phyloP scores from a whole-genome alignment of 306 rosid genomes.

The Gillenia trifoliata region DNA sequence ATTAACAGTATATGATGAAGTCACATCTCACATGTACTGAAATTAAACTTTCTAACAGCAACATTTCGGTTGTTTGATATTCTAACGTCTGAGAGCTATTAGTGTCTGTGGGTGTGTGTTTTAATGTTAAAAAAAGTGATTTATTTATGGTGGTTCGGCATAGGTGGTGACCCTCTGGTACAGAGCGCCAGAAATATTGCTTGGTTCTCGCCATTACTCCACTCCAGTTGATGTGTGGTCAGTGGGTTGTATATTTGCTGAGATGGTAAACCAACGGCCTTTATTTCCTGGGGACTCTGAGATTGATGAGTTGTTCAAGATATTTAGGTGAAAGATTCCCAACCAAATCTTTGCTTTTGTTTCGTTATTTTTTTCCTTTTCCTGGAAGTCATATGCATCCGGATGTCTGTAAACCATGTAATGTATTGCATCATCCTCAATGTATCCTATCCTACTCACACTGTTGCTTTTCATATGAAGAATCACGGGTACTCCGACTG shows the following conservation, averaged over 20 bases:
- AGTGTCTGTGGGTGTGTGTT: not conserved
- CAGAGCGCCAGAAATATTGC: slow-evolving; percentile 98
- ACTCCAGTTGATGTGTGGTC: slow-evolving; percentile 99
- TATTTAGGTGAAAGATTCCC: slow-evolving; percentile 66
- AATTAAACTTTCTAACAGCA: not conserved
- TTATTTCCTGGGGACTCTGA: slow-evolving; percentile 99
- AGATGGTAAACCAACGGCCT: slow-evolving; percentile 89
- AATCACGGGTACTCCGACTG: slow-evolving; percentile 89
- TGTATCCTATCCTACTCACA: slow-evolving; percentile 1
- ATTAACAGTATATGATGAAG: not conserved
- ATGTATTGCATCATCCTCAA: not conserved
- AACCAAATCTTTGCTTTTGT: not conserved
- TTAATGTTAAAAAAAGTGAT: not conserved
- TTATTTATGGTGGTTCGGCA: slow-evolving; percentile 9
- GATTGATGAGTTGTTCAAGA: slow-evolving; percentile 94
- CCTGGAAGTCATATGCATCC: slow-evolving; percentile 1
- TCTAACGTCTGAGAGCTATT: not conserved
- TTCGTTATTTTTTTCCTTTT: not conserved
- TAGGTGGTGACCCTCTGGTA: slow-evolving; percentile 99
- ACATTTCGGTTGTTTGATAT: not conserved
- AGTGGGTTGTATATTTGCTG: slow-evolving; percentile 98
- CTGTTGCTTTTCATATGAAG: slow-evolving; percentile 43
- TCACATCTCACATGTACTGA: not conserved
- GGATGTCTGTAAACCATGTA: not conserved
- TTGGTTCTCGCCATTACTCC: slow-evolving; percentile 96